Conservation (phyloP, 345 rosid species). For the Bruguiera gymnorhiza region DNA sequence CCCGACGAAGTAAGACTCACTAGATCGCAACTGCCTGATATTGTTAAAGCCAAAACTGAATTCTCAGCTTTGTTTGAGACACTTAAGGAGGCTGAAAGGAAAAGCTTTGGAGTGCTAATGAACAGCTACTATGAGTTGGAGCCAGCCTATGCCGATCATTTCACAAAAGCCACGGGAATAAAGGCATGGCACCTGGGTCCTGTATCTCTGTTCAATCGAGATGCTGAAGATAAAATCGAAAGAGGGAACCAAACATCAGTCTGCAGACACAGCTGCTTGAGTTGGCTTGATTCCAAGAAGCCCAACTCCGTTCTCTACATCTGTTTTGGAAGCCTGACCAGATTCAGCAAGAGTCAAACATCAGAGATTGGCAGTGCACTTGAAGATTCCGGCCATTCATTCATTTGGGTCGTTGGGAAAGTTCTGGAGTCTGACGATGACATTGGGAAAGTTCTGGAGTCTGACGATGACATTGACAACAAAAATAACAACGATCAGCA, state of each 20-base stretch:
- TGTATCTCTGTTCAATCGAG: conserved; percentile 5
- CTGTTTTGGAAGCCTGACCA: conserved; percentile 3
- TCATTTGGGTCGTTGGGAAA: conserved; percentile 8
- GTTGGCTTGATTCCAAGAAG: conserved; percentile 5
- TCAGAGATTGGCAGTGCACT: not conserved
- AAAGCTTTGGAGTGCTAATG: not conserved
- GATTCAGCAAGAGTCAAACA: not conserved
- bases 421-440: not conserved
- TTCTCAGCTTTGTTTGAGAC: not conserved
- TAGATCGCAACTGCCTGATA: conserved; percentile 3
- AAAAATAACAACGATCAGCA: not conserved
- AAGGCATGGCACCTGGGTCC: conserved; percentile 15
- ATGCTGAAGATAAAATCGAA: not conserved
- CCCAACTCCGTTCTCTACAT: conserved; percentile 4
- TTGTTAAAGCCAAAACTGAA: not conserved
- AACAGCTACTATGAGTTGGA: conserved; percentile 15
- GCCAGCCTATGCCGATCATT: conserved; percentile 8
- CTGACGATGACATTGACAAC: not conserved
- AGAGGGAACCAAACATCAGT: not conserved
- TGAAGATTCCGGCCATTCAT: not conserved
- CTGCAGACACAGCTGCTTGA: not conserved
- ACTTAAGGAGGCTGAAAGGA: not conserved
- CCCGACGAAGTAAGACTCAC: conserved; percentile 8
- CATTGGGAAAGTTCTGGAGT: not conserved
- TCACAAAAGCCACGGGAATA: not conserved